Evolutionary conservation across 495 filamentous ascomycete species (phyloP), one percentile per base, ranked within the genome.

Genomic region (Aspergillus sclerotioniger): DNA sequence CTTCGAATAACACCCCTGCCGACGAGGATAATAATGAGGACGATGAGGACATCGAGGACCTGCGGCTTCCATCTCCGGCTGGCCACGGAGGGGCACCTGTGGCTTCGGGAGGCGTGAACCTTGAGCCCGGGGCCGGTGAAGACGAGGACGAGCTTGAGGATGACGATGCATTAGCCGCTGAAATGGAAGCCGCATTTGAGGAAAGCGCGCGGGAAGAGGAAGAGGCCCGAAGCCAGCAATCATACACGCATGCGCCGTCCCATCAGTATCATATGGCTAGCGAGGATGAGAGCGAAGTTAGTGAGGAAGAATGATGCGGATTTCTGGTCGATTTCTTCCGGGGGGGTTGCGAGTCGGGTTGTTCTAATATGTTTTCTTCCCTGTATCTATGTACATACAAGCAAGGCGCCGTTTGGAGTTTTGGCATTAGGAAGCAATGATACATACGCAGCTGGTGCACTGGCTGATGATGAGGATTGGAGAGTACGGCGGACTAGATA

Each of bases 141-240:
- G 37, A 51, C 0, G 64, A 66, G 19, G 71, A 63, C 3, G 69
- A 71, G 13, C 65, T 71, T 16, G 61, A 70, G 33, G 74, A 78
- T 37, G 74, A 79, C 49, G 77, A 77, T 62, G 63, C 68, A 6
- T 61, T 80, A 39, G 74, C 73, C 6, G 72, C 72, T 32, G 76
- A 80, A 55, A 77, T 80, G 76, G 77, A 80, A 55, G 77, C 77
- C 0, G 77, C 76, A 2, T 77, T 80, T 60, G 77, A 77, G 60
- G 69, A 74, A 56, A 72, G 68, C 58, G 74, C 71, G 0, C 66
- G 67, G 6, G 72, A 75, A 56, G 70, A 67, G 64, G 66, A 77
- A 51, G 68, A 75, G 51, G 71, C 74, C 8, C 65, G 67, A 16
- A 71, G 58, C 17, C 71, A 71, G 20, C 68, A 71, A 17, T 71